Evolutionary conservation across 768 basidiomycete genomes (phyloP).

Genomic region (Lactarius trivialis): DNA sequence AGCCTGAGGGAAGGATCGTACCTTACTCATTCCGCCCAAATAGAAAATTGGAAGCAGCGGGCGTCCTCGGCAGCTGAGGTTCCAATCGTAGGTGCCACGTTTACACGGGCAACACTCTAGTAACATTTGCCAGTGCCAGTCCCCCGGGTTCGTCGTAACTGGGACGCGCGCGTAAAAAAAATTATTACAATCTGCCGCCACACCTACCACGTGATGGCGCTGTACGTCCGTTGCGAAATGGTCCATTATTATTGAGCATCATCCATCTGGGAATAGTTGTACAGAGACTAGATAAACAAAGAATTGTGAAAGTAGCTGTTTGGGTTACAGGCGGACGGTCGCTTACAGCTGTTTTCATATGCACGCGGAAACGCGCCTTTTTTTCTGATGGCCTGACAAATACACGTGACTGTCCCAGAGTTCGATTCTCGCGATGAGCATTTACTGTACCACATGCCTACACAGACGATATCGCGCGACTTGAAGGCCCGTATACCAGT

Average conservation of each 20-base stretch:
- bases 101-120: no score
- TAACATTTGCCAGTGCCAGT: no score
- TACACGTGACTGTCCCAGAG: no score
- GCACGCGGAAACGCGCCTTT: no score
- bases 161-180: background rate
- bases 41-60: background rate
- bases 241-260: background rate
- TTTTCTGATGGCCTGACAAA: no score
- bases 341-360: no score
- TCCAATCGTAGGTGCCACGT: background rate
- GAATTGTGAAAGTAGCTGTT: background rate
- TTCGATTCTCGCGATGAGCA: no score
- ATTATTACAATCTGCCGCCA: background rate
- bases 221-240: background rate
- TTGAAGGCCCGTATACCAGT: no score
- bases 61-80: background rate
- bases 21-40: background rate
- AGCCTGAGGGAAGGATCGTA: no score
- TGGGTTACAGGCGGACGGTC: no score
- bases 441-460: no score
- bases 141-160: background rate
- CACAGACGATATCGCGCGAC: no score
- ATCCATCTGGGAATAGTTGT: background rate
- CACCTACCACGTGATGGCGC: background rate
- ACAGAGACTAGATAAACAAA: background rate